Conservation (phyloP, 179 eudicot genomes). For the Beta lomatogona region DNA sequence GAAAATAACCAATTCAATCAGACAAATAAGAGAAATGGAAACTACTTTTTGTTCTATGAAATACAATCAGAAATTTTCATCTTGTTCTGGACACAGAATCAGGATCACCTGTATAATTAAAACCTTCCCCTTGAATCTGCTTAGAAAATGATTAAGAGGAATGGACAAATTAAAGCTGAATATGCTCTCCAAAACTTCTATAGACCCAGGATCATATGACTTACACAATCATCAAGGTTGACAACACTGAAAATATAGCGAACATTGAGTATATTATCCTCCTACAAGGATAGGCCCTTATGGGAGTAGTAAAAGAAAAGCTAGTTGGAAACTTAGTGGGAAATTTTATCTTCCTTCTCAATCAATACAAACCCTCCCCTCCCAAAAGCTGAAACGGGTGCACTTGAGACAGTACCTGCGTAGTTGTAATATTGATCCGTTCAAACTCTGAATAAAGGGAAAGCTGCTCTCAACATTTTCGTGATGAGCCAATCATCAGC, state of each 20-base stretch:
- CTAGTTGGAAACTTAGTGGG: not conserved
- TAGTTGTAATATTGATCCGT: too few relatives aligned
- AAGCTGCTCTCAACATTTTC: constrained; percentile 91
- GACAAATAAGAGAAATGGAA: not conserved
- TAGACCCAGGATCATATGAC: constrained; percentile 87
- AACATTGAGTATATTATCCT: not conserved
- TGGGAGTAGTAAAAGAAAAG: not conserved
- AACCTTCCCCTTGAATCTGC: constrained; percentile 55
- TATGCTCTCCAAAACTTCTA: constrained; percentile 73
- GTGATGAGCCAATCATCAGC: constrained; percentile 78
- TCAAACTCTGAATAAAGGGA: constrained; percentile 32
- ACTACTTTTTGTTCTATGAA: not conserved
- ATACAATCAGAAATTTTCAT: not conserved
- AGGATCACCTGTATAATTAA: constrained; percentile 74
- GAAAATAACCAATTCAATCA: not conserved
- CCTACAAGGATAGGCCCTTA: not conserved
- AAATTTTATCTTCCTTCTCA: not conserved
- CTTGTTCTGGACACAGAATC: not conserved
- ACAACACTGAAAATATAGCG: constrained; percentile 13
- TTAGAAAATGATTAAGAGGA: constrained; percentile 81
- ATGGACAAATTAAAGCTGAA: constrained; percentile 84
- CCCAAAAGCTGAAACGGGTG: not conserved
- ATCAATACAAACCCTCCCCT: not conserved
- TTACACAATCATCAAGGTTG: constrained; percentile 44
- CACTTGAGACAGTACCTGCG: not conserved